These are phyloP conservation scores for Ambrosia hybrid DNA, from an alignment of 140 eudicot genomes.

Conservation along the genomic window DNA sequence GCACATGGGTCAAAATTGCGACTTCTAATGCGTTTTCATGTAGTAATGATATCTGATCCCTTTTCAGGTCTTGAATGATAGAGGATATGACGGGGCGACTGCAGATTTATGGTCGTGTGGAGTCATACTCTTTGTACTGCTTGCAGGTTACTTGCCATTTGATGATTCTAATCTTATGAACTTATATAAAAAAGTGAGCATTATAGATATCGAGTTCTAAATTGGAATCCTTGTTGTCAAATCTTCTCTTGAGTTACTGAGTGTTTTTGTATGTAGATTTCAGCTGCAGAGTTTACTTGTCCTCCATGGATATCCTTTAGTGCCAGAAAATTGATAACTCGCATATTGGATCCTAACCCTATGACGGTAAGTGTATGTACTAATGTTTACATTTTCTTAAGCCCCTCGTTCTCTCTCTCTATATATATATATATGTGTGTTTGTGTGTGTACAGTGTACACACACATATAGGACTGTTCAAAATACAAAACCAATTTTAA, in stretches of 20 bases:
- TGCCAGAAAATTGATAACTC: slow-evolving; percentile 73
- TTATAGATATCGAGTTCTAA: slow-evolving; percentile 17
- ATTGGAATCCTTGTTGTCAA: slow-evolving; percentile 2
- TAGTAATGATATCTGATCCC: slow-evolving; percentile 1
- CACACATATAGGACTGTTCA: no score
- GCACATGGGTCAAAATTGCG: background rate
- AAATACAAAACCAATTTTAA: no score
- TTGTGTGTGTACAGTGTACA: no score
- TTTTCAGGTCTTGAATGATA: slow-evolving; percentile 71
- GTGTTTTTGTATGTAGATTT: slow-evolving; percentile 53
- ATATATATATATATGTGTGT: no score
- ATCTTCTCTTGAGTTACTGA: slow-evolving; percentile 17
- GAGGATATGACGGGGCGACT: slow-evolving; percentile 94
- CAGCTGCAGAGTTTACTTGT: slow-evolving; percentile 85
- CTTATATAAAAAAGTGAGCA: slow-evolving; percentile 94
- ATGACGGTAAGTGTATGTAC: no score
- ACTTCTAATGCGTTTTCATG: background rate
- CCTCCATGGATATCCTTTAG: slow-evolving; percentile 95
- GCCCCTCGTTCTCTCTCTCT: no score
- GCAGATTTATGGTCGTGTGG: slow-evolving; percentile 99
- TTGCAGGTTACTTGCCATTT: slow-evolving; percentile 99
- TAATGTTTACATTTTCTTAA: no score
- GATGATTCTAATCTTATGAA: slow-evolving; percentile 96
- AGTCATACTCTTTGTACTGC: slow-evolving; percentile 92
- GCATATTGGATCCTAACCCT: slow-evolving; percentile 90